Evolutionary conservation across 129 eudicot species (phyloP).

Genomic region (Kitagawia praeruptora): DNA sequence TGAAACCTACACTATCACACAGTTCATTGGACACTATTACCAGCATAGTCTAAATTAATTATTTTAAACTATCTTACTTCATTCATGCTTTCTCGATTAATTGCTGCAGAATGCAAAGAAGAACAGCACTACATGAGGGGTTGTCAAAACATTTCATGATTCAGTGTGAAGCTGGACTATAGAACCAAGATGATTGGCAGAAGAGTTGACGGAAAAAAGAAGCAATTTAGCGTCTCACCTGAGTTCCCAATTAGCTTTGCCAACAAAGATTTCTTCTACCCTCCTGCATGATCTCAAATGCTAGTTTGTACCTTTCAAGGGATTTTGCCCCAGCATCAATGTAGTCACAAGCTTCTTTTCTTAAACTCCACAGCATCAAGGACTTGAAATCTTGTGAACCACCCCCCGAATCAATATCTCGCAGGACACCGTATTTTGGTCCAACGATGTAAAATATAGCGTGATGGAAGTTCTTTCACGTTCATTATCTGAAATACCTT

Average conservation of each 20-base stretch:
- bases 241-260: slow-evolving; percentile 38
- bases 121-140: background rate
- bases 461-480: slow-evolving; percentile 71
- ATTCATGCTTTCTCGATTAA: too few relatives aligned
- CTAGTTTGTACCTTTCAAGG: slow-evolving; percentile 62
- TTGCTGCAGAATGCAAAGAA: too few relatives aligned
- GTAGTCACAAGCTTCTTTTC: slow-evolving; percentile 69
- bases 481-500: slow-evolving; percentile 75
- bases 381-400: slow-evolving; percentile 59
- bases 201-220: background rate
- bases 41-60: background rate
- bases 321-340: slow-evolving; percentile 74
- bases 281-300: slow-evolving; percentile 89
- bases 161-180: background rate
- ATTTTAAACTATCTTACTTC: background rate
- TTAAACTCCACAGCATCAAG: slow-evolving; percentile 76
- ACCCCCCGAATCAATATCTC: slow-evolving; percentile 63
- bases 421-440: slow-evolving; percentile 54
- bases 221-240: slow-evolving; percentile 8
- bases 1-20: background rate
- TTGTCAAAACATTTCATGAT: background rate
- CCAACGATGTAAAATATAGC: slow-evolving; percentile 74
- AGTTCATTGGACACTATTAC: background rate
- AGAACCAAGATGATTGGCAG: background rate
- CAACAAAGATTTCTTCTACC: slow-evolving; percentile 72